Evolutionary conservation across 805 yeast genomes (phyloP), one percentile per base, ranked within the genome.

Genomic region (Lipomyces sp.): DNA sequence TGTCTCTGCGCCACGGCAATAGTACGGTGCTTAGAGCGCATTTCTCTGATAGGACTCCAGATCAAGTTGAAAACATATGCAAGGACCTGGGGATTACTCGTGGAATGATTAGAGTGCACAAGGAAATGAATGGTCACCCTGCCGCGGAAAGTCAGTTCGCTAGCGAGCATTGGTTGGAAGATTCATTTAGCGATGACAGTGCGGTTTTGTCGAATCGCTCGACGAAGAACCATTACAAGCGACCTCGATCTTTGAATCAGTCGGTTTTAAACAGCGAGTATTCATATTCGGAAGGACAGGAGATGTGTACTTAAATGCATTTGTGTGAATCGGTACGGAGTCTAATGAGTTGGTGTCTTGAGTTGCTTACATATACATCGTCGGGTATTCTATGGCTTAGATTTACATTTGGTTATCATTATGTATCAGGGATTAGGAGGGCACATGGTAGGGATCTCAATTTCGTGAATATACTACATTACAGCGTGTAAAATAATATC

Each of bases 1-100:
- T 89, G 63, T 80, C 86, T 57, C 77, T 84, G 62, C 80, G 80
- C 57, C 60, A 64, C 33, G 73, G 77, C 50, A 75, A 78, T 11
- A 78, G 80, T 37, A 76, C 76, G 62, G 73, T 78, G 37, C 72
- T 86, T 60, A 79, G 88, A 70, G 85, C 88, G 13, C 88, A 85
- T 74, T 90, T 91, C 78, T 92, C 94, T 42, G 90, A 89, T 74
- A 82, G 89, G 66, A 91, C 89, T 66, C 77, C 82, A 5, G 79
- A 75, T 4, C 86, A 86, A 70, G 84, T 90, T 71, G 88, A 87
- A 71, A 8, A 34, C 24, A 42, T 66, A 13, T 65, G 69, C 34
- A 53, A 35, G 29, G 69, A 66, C 15, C 48, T 65, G 37, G 67
- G 45, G n/a, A 45, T 66, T n/a, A 11, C 60, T 4, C 50, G 69